These are phyloP conservation scores for Exobasidium rhododendri DNA, from an alignment of 1,284 basidiomycete species.

Conservation along the genomic window DNA sequence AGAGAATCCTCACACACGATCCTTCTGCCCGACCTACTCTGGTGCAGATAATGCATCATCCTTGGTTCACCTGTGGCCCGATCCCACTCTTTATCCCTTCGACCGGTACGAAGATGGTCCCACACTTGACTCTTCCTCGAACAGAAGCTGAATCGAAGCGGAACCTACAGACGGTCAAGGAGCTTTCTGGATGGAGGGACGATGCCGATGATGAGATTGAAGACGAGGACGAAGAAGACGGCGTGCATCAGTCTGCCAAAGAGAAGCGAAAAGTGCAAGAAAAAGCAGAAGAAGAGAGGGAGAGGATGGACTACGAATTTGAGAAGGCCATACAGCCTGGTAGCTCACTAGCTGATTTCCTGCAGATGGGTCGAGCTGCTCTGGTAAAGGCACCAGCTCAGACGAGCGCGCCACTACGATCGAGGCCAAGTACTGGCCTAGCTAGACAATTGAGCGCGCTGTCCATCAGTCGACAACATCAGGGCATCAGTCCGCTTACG, in stretches of 20 bases:
- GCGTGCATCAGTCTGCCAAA: slow-evolving; percentile 20
- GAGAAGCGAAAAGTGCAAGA: slow-evolving; percentile 25
- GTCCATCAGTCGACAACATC: slow-evolving; percentile 14
- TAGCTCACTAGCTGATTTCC: slow-evolving; percentile 84
- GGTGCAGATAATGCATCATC: slow-evolving; percentile 77
- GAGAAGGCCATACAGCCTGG: slow-evolving; percentile 91
- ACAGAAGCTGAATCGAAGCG: slow-evolving; percentile 30
- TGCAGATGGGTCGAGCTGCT: slow-evolving; percentile 58
- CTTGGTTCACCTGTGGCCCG: slow-evolving; percentile 77
- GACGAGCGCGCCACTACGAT: not conserved
- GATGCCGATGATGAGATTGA: slow-evolving; percentile 35
- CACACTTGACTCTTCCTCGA: slow-evolving; percentile 62
- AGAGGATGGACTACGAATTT: slow-evolving; percentile 69
- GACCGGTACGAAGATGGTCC: slow-evolving; percentile 75
- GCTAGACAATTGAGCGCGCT: slow-evolving; percentile 15
- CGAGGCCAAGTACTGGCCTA: slow-evolving; percentile 12
- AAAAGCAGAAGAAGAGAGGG: slow-evolving; percentile 24
- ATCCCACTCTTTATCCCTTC: slow-evolving; percentile 77
- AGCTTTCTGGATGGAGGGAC: slow-evolving; percentile 33
- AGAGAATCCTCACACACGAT: slow-evolving; percentile 73
- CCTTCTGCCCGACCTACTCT: slow-evolving; percentile 70
- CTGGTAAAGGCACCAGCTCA: slow-evolving; percentile 35
- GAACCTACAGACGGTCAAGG: slow-evolving; percentile 47
- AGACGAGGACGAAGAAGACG: slow-evolving; percentile 18
- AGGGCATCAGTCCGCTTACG: not conserved